Evolutionary conservation across 176 grass and related monocot genomes (phyloP), one percentile per base, ranked within the genome.

Genomic region (Oryza meyeriana): DNA sequence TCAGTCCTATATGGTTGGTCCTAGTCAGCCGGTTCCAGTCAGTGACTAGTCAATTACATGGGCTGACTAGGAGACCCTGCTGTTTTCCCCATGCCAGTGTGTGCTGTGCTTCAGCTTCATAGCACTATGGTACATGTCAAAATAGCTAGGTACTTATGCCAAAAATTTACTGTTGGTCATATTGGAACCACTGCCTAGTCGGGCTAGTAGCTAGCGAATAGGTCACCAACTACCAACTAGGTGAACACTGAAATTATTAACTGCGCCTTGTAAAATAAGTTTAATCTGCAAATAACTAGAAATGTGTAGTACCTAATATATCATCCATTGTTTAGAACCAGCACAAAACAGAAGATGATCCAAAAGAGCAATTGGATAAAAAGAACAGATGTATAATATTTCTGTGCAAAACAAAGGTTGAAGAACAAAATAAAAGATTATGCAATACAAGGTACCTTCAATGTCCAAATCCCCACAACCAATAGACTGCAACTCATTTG

Each of bases 391-490:
- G 34, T 10, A 36, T 13, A 69, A 22, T 58, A 39, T 31, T 68
- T 26, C 6, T 44, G 40, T 39, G 71, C 11, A 12, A 52, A 36
- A 26, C 39, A 58, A 79, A 47, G 26, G 42, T 72, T 20, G 26
- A 76, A 66, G 57, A 6, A 82, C 58, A 14, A 47, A 81, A 84
- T 12, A 52, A 41, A 45, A 28, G 2, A 77, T 33, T 25, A 75
- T 52, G 79, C 42, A 87, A 61, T 64, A 42, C 62, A 72, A 80
- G 24, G 32, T 88, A 99, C 96, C 96, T 99, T 99, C 93, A 68
- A 93, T 90, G 79, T 99, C 96, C 82, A 99, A 92, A 65, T 99
- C 93, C n/a, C 96, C 96, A 90, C 96, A 99, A 33, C 96, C 93
- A 24, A 95, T 75, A 78, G 96, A 90, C 85, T 94, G 96, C 70